A percentile compares a stretch with the other conserved stretches of the same genome.
Conservation (phyloP, 805 yeast genomes). For the Kodamaea neixiangensis region DNA sequence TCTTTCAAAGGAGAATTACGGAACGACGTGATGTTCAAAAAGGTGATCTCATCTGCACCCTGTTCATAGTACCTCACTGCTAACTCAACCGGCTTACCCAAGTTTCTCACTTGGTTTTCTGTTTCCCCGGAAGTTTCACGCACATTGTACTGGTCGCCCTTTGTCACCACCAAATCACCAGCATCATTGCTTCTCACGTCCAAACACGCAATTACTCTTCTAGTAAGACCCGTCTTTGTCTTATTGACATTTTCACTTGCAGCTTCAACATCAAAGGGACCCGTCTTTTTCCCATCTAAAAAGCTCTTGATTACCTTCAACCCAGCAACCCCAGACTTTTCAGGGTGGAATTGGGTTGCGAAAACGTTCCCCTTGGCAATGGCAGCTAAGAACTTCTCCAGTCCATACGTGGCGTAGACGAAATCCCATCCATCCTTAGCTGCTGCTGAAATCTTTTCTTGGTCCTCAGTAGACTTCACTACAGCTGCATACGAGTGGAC, state of each 20-base stretch:
- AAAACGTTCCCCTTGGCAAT: slow-evolving; percentile 72
- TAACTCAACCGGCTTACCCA: slow-evolving; percentile 95
- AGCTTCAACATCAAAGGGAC: slow-evolving; percentile 14
- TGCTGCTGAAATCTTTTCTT: slow-evolving; percentile 28
- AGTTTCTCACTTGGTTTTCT: slow-evolving; percentile 73
- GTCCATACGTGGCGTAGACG: slow-evolving; percentile 72
- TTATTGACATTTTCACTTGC: slow-evolving; percentile 7
- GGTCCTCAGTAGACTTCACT: slow-evolving; percentile 34
- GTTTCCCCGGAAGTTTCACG: slow-evolving; percentile 55
- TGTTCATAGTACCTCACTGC: slow-evolving; percentile 88
- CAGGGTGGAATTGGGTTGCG: slow-evolving; percentile 99
- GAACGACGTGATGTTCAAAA: slow-evolving; percentile 92
- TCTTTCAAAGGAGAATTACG: slow-evolving; percentile 91
- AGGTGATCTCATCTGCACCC: slow-evolving; percentile 97
- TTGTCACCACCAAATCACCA: slow-evolving; percentile 96
- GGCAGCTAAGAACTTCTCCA: slow-evolving; percentile 83
- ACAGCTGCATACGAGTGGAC: slow-evolving; percentile 93
- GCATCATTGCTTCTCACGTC: slow-evolving; percentile 95
- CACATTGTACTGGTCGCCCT: slow-evolving; percentile 98
- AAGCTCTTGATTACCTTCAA: slow-evolving; percentile 73
- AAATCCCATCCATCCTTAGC: slow-evolving; percentile 63
- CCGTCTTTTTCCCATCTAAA: slow-evolving; percentile 47
- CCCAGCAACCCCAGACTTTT: slow-evolving; percentile 93
- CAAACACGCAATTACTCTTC: slow-evolving; percentile 92
- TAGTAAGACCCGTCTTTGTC: slow-evolving; percentile 67